Evolutionary conservation across 208 protist species (phyloP), one percentile per base, ranked within the genome.

Genomic region (Angomonas desouzai): DNA sequence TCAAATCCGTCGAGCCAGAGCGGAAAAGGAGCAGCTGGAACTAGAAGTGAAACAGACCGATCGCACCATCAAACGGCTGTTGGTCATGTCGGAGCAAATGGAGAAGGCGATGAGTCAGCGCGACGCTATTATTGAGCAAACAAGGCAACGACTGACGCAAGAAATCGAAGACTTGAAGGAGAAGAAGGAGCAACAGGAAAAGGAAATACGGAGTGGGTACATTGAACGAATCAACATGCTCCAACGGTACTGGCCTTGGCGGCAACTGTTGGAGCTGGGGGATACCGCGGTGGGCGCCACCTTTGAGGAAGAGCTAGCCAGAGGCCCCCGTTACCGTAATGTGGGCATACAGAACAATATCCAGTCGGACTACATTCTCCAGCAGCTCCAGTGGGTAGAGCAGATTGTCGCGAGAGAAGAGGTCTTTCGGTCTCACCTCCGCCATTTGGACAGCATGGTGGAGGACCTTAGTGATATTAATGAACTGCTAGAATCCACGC

Each of bases 191-290:
- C 49, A 38, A 3, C 90, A 89, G 63, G 45, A 58, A 10, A 70
- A 68, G 23, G 34, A 49, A n/a, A 87, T 94, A 36, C 89, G 75
- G 23, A 72, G 74, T 7, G 79, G 84, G 20, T 92, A 76, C 64
- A 76, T 86, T 0, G 68, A 83, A 25, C 85, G 89, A 40, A 88
- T 94, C 28, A 85, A 80, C 47, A 70, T 94, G 59, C 72, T 94
- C 36, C 78, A 89, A 38, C 85, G 83, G 1, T 94, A 94, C 64
- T 94, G 89, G 86, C 83, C 85, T 10, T 94, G 89, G 86, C 81
- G 89, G 3, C 87, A 89, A 48, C 74, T 94, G 25, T 76, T 79
- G 29, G 89, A 90, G 45, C 74, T 94, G 0, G 89, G 89, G 3
- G 85, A 91, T 63, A 84, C 80, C 28, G 77, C 67, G 16, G 85